Evolutionary conservation across 371 early-diverging fungal species (phyloP).

Genomic region (Chytridium lagenaria): DNA sequence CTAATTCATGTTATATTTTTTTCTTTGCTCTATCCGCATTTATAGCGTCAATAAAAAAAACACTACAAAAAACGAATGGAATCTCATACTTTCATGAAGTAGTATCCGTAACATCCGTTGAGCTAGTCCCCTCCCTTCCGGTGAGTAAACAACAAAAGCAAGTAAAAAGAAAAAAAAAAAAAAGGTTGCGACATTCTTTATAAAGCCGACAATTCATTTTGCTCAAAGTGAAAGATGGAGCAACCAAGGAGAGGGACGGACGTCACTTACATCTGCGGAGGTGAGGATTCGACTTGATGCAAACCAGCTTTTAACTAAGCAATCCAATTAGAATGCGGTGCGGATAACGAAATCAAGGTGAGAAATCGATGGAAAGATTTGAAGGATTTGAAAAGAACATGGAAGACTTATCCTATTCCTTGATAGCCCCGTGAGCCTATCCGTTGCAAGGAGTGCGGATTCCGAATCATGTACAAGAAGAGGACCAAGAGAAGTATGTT

Average conservation of each 20-base stretch:
- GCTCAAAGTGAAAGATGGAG: not conserved
- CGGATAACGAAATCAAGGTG: conserved; percentile 79
- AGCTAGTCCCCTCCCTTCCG: not conserved
- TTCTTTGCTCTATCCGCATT: too few relatives aligned
- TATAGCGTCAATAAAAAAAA: too few relatives aligned
- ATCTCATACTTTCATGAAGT: too few relatives aligned
- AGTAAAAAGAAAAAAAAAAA: not conserved
- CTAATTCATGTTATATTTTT: too few relatives aligned
- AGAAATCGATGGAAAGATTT: not conserved
- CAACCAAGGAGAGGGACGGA: conserved; percentile 30
- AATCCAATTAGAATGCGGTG: conserved; percentile 74
- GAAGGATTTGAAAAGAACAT: too few relatives aligned
- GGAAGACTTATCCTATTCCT: not conserved
- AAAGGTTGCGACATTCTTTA: too few relatives aligned
- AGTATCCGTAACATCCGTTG: not conserved
- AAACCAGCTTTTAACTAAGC: not conserved
- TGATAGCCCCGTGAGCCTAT: conserved; percentile 87
- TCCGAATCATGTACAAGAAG: conserved; percentile 96
- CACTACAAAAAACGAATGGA: too few relatives aligned
- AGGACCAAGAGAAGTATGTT: conserved; percentile 87
- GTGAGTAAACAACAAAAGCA: not conserved
- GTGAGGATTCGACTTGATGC: conserved; percentile 26
- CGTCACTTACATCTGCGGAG: conserved; percentile 48
- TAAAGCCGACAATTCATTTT: too few relatives aligned
- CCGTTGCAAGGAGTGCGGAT: conserved; percentile 94